Base-by-base conservation (phyloP, 441 rosid genomes). In the Pelargonium myrrhifolium region DNA sequence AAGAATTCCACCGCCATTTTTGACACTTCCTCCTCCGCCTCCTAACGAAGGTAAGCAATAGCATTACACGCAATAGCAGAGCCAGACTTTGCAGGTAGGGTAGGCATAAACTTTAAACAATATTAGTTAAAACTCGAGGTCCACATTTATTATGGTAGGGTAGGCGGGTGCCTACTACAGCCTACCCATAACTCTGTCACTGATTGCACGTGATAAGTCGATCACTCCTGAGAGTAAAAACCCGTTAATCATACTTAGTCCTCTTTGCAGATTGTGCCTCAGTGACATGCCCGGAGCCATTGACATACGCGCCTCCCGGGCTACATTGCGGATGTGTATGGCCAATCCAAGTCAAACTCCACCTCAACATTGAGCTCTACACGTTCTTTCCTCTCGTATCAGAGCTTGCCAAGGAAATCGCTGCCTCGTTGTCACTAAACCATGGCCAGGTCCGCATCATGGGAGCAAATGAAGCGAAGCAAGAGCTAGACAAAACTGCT, bases 291-390 rank as follows among this genome's bases (percentile, higher is more conserved):
- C 66, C 80, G 0, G 89, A 79, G 35, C 91, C 88, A 0, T 70
- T 82, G 56, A 86, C 91, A 28, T 79, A 86, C 65, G 76, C 85
- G 0, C 81, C 91, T 51, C 81, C 84, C 0, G 89, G 89, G 37
- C 71, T 80, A 53, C 85, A 81, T 40, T 88, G 94, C 42, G 78
- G 81, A 12, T 88, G 91, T 55, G 88, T 88, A 55, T 72, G 75
- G 85, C 94, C 95, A 20, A 82, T 88, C 65, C 90, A 85, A 81
- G 88, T 88, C 62, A 78, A 82, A 81, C 86, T 88, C 53, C 70
- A 47, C 10, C 84, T 88, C 17, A 78, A 66, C 31, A 75, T 86
- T 14, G 67, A 87, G 0, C 78, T 85, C 62, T 74, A 81, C 72
- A 79, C 86, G 1, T 82, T 88, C 82, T 88, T 88, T 68, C 82